Evolutionary conservation across 2,329 filamentous ascomycete genomes (phyloP), one percentile per base, ranked within the genome.

Genomic region (Penicillium sp.): DNA sequence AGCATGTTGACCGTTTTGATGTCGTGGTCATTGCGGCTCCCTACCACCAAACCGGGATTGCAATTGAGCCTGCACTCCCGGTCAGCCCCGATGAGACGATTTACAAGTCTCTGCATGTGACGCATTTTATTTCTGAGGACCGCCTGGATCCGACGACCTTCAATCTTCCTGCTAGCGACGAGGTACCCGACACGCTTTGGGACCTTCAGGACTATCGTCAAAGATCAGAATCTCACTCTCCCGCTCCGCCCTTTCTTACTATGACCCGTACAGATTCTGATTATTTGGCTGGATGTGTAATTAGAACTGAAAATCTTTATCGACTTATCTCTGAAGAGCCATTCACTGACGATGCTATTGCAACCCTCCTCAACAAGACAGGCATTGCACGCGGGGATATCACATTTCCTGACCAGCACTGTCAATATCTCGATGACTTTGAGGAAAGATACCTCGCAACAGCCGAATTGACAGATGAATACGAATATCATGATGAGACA

Each of bases 341-440:
- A 5, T 28, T 42, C 32, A 28, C 40, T 2, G 40, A 36, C 17
- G 28, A 32, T 20, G 31, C 39, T 6, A 39, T 42, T 16, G 32
- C 35, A 7, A 23, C 20, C 6, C 14, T 39, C 3, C 9, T 42
- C n/a, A 14, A 18, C 3, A 20, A 25, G 13, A 11, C 25, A 6
- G 36, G 36, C 20, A 7, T 5, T 8, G 29, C 36, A 4, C 28
- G 27, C 2, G 31, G 28, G 20, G 8, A 17, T n/a, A 14, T 42
- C 23, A 42, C 27, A 11, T 42, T 42, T 12, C 40, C 35, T 3
- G 31, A 35, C 13, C 40, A 42, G 26, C n/a, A 17, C 10, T 42
- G 28, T 23, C 31, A n/a, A n/a, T n/a, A n/a, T n/a, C n/a, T n/a
- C n/a, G n/a, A n/a, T n/a, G n/a, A n/a, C n/a, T 10, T 12, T 32